Conservation (phyloP, 805 yeast species). For the Hanseniaspora occidentalis region DNA sequence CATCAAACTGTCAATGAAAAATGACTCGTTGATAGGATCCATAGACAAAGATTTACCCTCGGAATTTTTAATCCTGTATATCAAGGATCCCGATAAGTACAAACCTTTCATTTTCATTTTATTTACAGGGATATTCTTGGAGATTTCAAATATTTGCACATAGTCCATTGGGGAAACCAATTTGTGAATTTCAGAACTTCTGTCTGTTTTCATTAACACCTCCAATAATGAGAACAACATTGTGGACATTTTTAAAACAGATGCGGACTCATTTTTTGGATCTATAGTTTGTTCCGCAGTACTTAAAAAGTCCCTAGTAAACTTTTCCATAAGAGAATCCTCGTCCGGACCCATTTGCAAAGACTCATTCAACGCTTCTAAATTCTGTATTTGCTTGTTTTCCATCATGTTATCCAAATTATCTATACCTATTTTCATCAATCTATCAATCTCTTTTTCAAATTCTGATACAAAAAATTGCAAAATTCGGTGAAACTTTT, state of each 20-base stretch:
- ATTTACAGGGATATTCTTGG: constrained; percentile 28
- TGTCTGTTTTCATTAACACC: not conserved
- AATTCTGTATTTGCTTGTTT: not conserved
- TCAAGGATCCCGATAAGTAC: constrained; percentile 29
- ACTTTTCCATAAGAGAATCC: not conserved
- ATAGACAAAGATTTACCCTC: constrained; percentile 24
- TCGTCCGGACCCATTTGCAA: not conserved
- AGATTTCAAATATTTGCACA: constrained; percentile 28
- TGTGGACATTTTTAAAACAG: not conserved
- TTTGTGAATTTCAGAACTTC: constrained; percentile 4
- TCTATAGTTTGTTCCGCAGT: not conserved
- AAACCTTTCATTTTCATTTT: constrained; percentile 24
- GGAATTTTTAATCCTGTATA: constrained; percentile 26
- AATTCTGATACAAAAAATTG: constrained; percentile 14
- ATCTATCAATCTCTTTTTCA: constrained; percentile 14
- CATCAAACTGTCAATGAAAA: constrained; percentile 34
- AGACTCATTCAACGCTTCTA: not conserved
- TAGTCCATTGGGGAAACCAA: constrained; percentile 22
- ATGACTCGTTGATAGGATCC: constrained; percentile 39
- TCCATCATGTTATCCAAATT: constrained; percentile 1
- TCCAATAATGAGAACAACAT: not conserved
- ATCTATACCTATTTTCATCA: constrained; percentile 10
- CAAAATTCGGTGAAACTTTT: constrained; percentile 10
- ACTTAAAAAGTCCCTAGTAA: not conserved
- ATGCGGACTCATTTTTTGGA: not conserved